These are phyloP conservation scores for Sporothrix inflata DNA, from an alignment of 2,329 filamentous ascomycete species.

Conservation along the genomic window DNA sequence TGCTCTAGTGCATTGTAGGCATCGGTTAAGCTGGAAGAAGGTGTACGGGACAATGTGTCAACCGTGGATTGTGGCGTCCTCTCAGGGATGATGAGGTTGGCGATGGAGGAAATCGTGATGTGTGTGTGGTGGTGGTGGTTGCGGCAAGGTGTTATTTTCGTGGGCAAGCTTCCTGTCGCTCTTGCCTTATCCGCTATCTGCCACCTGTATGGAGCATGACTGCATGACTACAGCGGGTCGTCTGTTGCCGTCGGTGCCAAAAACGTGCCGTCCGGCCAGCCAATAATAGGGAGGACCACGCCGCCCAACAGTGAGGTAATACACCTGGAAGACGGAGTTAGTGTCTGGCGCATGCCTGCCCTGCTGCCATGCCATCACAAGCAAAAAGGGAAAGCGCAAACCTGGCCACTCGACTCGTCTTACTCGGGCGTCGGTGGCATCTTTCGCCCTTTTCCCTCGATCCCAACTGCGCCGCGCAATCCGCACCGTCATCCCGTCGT, in stretches of 20 bases:
- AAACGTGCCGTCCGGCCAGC: constrained; percentile 11
- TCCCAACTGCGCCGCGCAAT: not conserved
- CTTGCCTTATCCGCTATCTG: constrained; percentile 22
- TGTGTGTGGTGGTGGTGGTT: constrained; percentile 11
- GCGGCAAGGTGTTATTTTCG: constrained; percentile 31
- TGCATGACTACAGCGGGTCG: not conserved
- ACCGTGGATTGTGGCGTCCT: not conserved
- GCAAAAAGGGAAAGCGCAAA: constrained; percentile 27
- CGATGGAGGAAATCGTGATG: not conserved
- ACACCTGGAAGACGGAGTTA: not conserved
- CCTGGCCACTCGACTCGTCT: constrained; percentile 23
- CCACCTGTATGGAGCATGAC: not conserved
- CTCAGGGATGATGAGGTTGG: not conserved
- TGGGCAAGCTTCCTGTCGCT: not conserved
- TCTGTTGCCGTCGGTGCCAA: not conserved
- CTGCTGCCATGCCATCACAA: constrained; percentile 22
- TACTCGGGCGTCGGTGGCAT: constrained; percentile 9
- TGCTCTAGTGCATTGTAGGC: not conserved
- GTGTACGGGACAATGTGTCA: not conserved
- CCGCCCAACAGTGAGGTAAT: constrained; percentile 7
- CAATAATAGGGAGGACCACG: constrained; percentile 15
- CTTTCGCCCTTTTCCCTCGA: constrained; percentile 4
- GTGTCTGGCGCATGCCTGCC: not conserved
- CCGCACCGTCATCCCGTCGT: not conserved
- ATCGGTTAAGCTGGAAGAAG: too few species aligned